Conservation (phyloP, 768 basidiomycete species). For the Baorangia bicolor region DNA sequence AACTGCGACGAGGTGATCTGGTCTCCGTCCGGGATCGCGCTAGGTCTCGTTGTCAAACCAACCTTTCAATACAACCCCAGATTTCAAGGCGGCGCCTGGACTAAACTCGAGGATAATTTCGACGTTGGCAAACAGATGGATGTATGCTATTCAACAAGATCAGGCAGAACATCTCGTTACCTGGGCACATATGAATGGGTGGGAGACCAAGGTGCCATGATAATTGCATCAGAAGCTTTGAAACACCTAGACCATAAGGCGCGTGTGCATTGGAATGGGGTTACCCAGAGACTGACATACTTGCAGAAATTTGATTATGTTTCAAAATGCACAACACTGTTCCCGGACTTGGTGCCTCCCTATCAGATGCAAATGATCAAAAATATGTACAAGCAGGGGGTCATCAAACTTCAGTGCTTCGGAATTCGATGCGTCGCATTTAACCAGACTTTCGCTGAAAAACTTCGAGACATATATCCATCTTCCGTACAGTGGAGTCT, state of each 20-base stretch:
- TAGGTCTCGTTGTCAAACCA: constrained; percentile 27
- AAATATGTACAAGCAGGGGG: constrained; percentile 29
- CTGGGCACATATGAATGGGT: constrained; percentile 29
- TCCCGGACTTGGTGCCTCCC: constrained; percentile 23
- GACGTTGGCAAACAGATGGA: constrained; percentile 18
- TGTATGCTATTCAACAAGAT: constrained; percentile 10
- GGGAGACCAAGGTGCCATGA: constrained; percentile 9
- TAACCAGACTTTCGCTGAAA: constrained; percentile 13
- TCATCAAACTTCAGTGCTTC: constrained; percentile 30
- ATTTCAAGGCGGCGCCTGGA: constrained; percentile 16
- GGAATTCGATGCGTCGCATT: constrained; percentile 23
- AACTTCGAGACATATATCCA: constrained; percentile 5
- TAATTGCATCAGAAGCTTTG: constrained; percentile 12
- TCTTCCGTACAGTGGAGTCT: neutral
- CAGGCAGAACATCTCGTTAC: constrained; percentile 9
- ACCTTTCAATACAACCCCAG: constrained; percentile 29
- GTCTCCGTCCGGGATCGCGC: constrained; percentile 19
- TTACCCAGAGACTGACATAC: neutral
- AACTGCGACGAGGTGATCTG: constrained; percentile 22
- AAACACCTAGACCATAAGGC: constrained; percentile 12
- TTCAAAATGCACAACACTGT: constrained; percentile 19
- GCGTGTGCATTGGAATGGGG: neutral
- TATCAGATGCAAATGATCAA: constrained; percentile 25
- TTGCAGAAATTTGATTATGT: constrained; percentile 19
- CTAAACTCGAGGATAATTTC: constrained; percentile 8